phyloP scores from a whole-genome alignment of 139 green algal species.

The Chlorella sp. region DNA sequence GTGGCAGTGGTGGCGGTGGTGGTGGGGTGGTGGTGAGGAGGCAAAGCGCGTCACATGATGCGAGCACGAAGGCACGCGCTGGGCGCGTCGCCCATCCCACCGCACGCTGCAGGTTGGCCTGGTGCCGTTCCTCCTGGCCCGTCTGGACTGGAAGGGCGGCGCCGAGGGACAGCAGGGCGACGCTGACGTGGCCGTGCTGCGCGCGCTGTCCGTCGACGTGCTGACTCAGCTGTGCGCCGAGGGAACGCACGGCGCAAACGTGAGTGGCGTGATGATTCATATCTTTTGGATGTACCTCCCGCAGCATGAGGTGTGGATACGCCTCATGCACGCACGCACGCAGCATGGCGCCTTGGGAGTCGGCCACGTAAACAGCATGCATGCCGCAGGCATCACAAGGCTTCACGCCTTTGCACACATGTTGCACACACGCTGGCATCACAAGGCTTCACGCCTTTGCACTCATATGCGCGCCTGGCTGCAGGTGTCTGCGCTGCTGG shows the following conservation, averaged over 20 bases:
- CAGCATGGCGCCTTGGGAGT: background rate
- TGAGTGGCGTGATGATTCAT: too few species aligned
- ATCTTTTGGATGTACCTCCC: too few species aligned
- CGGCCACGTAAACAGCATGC: background rate
- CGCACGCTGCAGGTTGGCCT: conserved; percentile 23
- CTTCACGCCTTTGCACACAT: background rate
- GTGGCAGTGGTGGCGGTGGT: too few species aligned
- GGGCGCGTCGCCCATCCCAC: too few species aligned
- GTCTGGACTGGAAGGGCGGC: background rate
- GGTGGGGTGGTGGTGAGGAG: too few species aligned
- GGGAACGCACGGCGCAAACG: conserved; percentile 30
- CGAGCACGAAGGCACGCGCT: too few species aligned
- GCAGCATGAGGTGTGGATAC: too few species aligned
- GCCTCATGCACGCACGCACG: too few species aligned
- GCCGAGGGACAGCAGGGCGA: background rate
- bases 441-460: background rate
- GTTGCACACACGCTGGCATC: too few species aligned
- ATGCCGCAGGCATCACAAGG: too few species aligned
- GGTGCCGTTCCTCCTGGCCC: conserved; percentile 17
- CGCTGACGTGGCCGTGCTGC: conserved; percentile 41
- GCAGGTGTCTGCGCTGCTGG: conserved; percentile 44
- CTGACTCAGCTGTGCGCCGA: conserved; percentile 58
- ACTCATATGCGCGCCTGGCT: background rate
- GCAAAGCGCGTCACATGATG: too few species aligned
- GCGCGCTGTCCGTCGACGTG: conserved; percentile 74